These are phyloP conservation scores for Malus hybrid DNA, from an alignment of 331 rosid species.

Conservation along the genomic window DNA sequence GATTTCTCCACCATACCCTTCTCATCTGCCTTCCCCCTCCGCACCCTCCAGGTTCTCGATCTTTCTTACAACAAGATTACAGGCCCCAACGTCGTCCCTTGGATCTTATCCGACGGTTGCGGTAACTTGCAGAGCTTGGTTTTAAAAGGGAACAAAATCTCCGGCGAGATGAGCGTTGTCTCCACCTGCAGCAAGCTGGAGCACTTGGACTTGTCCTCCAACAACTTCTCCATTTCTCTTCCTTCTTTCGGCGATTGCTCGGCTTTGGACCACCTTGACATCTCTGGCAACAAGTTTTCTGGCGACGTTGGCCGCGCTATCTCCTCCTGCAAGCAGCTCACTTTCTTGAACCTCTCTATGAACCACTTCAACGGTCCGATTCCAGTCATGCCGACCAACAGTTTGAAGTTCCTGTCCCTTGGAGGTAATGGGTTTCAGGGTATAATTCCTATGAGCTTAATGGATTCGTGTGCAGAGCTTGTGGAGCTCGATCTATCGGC, in stretches of 20 bases:
- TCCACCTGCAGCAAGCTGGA: constrained; percentile 28
- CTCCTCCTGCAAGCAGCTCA: constrained; percentile 37
- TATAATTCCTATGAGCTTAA: constrained; percentile 32
- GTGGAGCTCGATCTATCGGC: constrained; percentile 50
- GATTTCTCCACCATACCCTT: constrained; percentile 20
- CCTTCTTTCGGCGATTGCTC: constrained; percentile 65
- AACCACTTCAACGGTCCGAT: constrained; percentile 57
- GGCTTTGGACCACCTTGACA: constrained; percentile 49
- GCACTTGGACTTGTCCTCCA: constrained; percentile 55
- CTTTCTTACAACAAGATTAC: constrained; percentile 60
- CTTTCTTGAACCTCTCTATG: constrained; percentile 44
- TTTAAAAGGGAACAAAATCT: constrained; percentile 52
- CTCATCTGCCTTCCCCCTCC: constrained; percentile 11
- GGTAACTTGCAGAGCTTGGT: constrained; percentile 22
- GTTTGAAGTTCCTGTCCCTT: constrained; percentile 39
- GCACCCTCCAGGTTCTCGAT: constrained; percentile 42
- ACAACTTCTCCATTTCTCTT: constrained; percentile 46
- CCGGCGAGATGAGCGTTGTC: constrained; percentile 38
- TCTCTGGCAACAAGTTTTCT: constrained; percentile 62
- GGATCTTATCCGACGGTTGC: constrained; percentile 48
- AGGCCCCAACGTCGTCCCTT: constrained; percentile 36
- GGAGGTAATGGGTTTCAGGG: constrained; percentile 45
- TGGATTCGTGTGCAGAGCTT: constrained; percentile 40
- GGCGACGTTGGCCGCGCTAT: constrained; percentile 50
- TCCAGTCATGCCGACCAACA: constrained; percentile 44